Conservation (phyloP, 306 rosid species). For the Hippophae tibetana region DNA sequence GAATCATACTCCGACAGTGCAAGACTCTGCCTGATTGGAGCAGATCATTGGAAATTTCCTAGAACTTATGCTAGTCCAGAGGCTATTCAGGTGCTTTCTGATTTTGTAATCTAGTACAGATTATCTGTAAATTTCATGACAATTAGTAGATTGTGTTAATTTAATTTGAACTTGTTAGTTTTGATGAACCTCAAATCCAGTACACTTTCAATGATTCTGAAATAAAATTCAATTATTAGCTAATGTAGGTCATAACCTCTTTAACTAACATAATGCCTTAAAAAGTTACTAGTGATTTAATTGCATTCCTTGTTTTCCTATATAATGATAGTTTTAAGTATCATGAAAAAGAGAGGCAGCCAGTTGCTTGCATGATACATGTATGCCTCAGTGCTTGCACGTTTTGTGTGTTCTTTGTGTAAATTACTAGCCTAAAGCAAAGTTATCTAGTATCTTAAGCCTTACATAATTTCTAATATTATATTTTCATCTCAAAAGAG, state of each 20-base stretch:
- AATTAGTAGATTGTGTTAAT: not conserved
- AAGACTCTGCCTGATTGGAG: constrained; percentile 84
- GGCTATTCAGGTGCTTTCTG: constrained; percentile 75
- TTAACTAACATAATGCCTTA: too few species aligned
- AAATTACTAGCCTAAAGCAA: too few species aligned
- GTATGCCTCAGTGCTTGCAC: too few species aligned
- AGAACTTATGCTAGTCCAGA: constrained; percentile 89
- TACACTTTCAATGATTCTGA: not conserved
- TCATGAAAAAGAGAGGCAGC: too few species aligned
- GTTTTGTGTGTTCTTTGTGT: too few species aligned
- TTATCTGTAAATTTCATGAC: not conserved
- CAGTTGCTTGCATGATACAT: too few species aligned
- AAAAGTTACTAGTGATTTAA: too few species aligned
- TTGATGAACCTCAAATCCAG: not conserved
- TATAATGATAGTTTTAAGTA: too few species aligned
- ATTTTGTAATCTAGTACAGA: constrained; percentile 8
- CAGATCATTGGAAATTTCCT: constrained; percentile 90
- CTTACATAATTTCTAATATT: too few species aligned
- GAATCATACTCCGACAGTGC: constrained; percentile 76
- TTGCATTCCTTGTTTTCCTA: too few species aligned
- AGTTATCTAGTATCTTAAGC: too few species aligned
- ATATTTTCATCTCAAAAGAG: too few species aligned
- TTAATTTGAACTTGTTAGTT: not conserved
- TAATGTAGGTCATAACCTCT: not conserved
- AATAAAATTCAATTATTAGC: not conserved